Percentiles rank a stretch among this genome's conserved stretches.
Conservation (phyloP, 2,329 filamentous ascomycete genomes). For the Amauroascus niger region DNA sequence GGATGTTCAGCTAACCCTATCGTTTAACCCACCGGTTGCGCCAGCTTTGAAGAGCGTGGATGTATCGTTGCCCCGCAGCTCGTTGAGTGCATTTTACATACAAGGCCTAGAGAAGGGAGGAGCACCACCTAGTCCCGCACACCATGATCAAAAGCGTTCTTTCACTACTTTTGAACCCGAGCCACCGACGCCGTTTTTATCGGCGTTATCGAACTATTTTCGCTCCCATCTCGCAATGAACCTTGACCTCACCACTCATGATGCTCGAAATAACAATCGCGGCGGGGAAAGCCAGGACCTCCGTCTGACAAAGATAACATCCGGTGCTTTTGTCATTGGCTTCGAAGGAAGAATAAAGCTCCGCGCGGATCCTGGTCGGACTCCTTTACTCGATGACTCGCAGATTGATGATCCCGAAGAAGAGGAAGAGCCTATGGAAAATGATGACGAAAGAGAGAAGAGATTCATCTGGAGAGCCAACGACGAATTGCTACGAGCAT, state of each 20-base stretch:
- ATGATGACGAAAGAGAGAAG: constrained; percentile 16
- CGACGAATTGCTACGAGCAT: constrained; percentile 25
- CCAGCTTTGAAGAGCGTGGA: constrained; percentile 30
- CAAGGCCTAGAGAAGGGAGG: constrained; percentile 11
- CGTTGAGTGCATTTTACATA: constrained; percentile 21
- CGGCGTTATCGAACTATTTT: constrained; percentile 29
- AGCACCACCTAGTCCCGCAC: neutral
- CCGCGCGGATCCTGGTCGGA: constrained; percentile 21
- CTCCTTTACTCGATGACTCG: constrained; percentile 17
- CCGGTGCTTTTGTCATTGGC: constrained; percentile 32
- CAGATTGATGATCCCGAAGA: constrained; percentile 16
- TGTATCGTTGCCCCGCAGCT: constrained; percentile 27
- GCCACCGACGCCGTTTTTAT: constrained; percentile 19
- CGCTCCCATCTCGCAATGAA: constrained; percentile 34
- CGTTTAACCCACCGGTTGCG: constrained; percentile 29
- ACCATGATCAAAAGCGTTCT: constrained; percentile 6
- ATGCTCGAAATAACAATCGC: neutral
- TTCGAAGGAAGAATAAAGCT: constrained; percentile 34
- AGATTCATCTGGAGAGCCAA: constrained; percentile 25
- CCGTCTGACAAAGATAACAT: constrained; percentile 31
- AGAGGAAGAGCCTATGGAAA: constrained; percentile 16
- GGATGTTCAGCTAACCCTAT: constrained; percentile 33
- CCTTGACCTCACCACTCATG: constrained; percentile 23
- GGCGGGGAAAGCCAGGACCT: constrained; percentile 19
- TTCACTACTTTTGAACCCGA: neutral